These are phyloP conservation scores for Backusella luteola DNA, from an alignment of 192 early-diverging fungal genomes.

Conservation along the genomic window DNA sequence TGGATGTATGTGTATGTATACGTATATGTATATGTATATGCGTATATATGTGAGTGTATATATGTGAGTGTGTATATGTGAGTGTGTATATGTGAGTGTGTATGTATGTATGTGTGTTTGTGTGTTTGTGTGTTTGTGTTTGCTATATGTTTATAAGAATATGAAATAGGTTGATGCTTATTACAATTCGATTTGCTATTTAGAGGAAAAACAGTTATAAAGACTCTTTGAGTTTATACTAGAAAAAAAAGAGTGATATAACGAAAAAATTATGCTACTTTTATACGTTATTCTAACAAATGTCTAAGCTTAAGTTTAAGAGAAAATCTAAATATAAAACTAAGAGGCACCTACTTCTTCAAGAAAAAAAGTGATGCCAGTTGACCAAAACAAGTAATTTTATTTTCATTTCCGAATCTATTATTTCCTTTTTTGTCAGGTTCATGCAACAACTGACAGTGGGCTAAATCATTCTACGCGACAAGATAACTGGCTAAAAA, in stretches of 20 bases:
- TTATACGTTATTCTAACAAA: background rate
- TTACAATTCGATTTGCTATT: background rate
- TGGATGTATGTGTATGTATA: background rate
- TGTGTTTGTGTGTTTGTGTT: background rate
- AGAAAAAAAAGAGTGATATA: background rate
- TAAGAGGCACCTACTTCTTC: background rate
- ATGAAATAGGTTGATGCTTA: background rate
- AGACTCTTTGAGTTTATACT: background rate
- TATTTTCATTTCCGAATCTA: background rate
- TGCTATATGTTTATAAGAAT: background rate
- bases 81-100: background rate
- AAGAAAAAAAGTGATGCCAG: background rate
- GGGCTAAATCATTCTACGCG: background rate
- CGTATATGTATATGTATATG: background rate
- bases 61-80: background rate
- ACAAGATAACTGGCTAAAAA: background rate
- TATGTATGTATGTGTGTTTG: background rate
- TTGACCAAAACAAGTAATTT: background rate
- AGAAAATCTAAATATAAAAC: constrained; percentile 4
- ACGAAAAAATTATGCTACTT: background rate
- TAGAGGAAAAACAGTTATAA: background rate
- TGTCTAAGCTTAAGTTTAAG: background rate
- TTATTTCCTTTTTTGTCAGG: background rate
- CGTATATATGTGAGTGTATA: background rate
- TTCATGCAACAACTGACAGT: background rate